Conservation (phyloP, 345 rosid genomes). For the Camelina sativa region DNA sequence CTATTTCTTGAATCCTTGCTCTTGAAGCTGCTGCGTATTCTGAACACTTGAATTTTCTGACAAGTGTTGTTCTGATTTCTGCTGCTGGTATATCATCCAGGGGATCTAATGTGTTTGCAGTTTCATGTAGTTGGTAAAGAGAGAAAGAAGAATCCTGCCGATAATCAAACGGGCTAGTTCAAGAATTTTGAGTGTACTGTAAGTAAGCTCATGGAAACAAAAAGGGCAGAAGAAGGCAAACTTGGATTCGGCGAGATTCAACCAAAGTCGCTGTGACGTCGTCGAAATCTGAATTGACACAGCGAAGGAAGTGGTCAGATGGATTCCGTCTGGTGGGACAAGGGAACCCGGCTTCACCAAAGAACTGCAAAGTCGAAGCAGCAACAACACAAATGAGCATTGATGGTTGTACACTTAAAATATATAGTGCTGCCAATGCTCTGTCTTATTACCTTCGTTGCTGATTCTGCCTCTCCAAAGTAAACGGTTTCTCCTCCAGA, state of each 20-base stretch:
- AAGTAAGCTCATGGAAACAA: conserved; percentile 21
- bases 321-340: conserved; percentile 74
- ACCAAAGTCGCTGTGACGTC: conserved; percentile 46
- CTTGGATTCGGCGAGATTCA: conserved; percentile 49
- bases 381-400: conserved; percentile 21
- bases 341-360: conserved; percentile 72
- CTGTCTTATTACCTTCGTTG: conserved; percentile 46
- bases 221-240: conserved; percentile 25
- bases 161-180: not conserved
- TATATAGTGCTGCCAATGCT: not conserved
- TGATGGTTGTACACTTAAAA: not conserved
- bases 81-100: conserved; percentile 62
- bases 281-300: conserved; percentile 73
- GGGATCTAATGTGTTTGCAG: conserved; percentile 66
- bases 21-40: conserved; percentile 54
- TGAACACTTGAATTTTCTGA: conserved; percentile 67
- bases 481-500: conserved; percentile 76
- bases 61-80: conserved; percentile 67
- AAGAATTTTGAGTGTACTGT: not conserved
- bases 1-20: conserved; percentile 60
- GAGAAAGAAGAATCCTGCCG: conserved; percentile 41
- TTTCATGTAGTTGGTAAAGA: conserved; percentile 48
- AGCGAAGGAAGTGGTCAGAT: conserved; percentile 74
- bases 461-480: conserved; percentile 62
- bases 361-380: conserved; percentile 57